Base-by-base conservation (phyloP, 257 asterid genomes). In the Craterostigma plantagineum region DNA sequence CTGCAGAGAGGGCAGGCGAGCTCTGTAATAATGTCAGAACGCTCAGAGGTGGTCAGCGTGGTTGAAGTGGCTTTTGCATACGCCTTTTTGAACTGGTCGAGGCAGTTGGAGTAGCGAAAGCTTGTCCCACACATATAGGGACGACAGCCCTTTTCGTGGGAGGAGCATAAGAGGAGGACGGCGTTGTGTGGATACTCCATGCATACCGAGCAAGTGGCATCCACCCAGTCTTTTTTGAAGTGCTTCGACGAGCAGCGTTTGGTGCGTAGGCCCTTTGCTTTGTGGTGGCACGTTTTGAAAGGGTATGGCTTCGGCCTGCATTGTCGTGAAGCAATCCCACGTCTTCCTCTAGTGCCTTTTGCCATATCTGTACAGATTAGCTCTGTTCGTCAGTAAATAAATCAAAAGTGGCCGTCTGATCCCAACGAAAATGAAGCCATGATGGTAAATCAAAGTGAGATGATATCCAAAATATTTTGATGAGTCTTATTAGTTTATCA, bases 91-190 rank as follows among this genome's bases (percentile, higher is more conserved):
- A 83, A 90, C 72, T 83, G 94, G 59, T 90, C 94, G 7, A 83
- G 96, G 70, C 99, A 90, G 73, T 90, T 90, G 16, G 99, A 83
- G 49, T 70, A 65, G 51, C 91, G 96, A 41, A 58, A 71, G 61
- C 91, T 90, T 58, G 99, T 90, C 33, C 96, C 99, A 57, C 99
- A 90, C 99, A 90, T 90, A 56, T 90, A 90, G 53, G 99, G 94
- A 36, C 90, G 96, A 39, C 99, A 90, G 33, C 99, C 99, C 52
- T 90, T 90, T 40, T 83, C 94, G 44, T 90, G 77, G 0, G 96
- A 90, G 58, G 99, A 79, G 60, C 99, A 90, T 49, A 90, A 56
- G 62, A 90, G 96, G 36, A 90, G 99, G 51, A 90, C 96, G 14
- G 99, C 99, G 38, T 84, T 80, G 63, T 90, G 99, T 53, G 99